Percentiles rank a stretch among this genome's conserved stretches.
These are phyloP conservation scores for Sambucus nigra DNA, from an alignment of 129 eudicot genomes.

Conservation along the genomic window DNA sequence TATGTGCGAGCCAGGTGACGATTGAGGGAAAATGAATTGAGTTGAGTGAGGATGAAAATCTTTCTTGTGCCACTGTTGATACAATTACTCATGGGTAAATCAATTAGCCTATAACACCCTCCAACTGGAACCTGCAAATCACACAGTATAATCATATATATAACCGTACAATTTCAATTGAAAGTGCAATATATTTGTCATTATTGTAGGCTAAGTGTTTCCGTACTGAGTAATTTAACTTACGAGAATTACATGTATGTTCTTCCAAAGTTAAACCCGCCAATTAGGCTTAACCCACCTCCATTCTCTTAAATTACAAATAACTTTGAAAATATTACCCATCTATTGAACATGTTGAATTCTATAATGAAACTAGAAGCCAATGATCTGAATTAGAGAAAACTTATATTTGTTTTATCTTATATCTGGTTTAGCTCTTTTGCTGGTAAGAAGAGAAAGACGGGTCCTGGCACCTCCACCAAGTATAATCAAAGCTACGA, in stretches of 20 bases:
- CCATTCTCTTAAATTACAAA: not conserved
- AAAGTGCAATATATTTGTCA: not conserved
- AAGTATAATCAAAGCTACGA: constrained; percentile 67
- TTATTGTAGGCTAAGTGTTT: no score
- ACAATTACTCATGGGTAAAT: constrained; percentile 96
- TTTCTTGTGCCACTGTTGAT: constrained; percentile 86
- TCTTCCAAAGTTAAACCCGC: no score
- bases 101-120: constrained; percentile 83
- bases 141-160: not conserved
- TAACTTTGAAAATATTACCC: not conserved
- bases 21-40: constrained; percentile 81
- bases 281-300: not conserved
- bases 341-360: not conserved
- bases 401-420: no score
- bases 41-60: constrained; percentile 78
- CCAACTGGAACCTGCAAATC: constrained; percentile 84
- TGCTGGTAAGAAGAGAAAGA: constrained; percentile 75
- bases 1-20: constrained; percentile 82
- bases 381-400: no score
- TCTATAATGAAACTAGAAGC: not conserved
- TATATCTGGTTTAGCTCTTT: constrained; percentile 97
- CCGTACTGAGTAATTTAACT: no score
- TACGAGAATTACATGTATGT: no score
- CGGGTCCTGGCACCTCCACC: constrained; percentile 98
- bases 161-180: no score